Percentiles rank a stretch among this genome's conserved stretches.
phyloP scores from a whole-genome alignment of 176 grass and related monocot species.

The Aegilops sharonensis region DNA sequence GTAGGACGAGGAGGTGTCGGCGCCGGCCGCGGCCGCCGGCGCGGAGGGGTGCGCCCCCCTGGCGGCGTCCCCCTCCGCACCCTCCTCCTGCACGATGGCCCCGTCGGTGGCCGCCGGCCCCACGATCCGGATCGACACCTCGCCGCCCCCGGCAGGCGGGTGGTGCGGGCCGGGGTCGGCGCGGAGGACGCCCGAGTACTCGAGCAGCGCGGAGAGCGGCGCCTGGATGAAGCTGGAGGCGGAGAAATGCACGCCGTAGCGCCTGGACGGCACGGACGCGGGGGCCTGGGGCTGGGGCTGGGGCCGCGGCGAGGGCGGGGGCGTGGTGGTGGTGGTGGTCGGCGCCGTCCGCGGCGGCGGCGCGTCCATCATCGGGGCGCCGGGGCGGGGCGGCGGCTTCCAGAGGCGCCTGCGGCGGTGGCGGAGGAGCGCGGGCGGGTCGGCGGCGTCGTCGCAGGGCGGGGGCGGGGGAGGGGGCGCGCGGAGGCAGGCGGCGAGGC shows the following conservation, averaged over 20 bases:
- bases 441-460: neutral
- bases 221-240: constrained; percentile 90
- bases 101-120: constrained; percentile 39
- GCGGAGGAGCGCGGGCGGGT: constrained; percentile 13
- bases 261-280: constrained; percentile 39
- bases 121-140: constrained; percentile 94
- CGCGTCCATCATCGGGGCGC: constrained; percentile 47
- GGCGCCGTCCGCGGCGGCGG: neutral
- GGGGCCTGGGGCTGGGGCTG: neutral
- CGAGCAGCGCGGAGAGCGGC: constrained; percentile 76
- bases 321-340: neutral
- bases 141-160: constrained; percentile 26
- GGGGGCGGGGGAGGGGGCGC: neutral
- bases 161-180: constrained; percentile 30
- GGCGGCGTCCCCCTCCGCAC: neutral
- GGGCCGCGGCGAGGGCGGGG: neutral
- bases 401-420: constrained; percentile 30
- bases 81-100: constrained; percentile 30
- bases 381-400: constrained; percentile 8
- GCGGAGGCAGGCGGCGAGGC: constrained; percentile 38
- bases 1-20: constrained; percentile 41
- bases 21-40: neutral
- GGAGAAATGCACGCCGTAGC: constrained; percentile 84
- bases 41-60: neutral
- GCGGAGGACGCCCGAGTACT: constrained; percentile 90